A percentile compares a stretch with the other conserved stretches of the same genome.
phyloP scores from a whole-genome alignment of 2,329 filamentous ascomycete species.

The Tolypocladium capitatum region DNA sequence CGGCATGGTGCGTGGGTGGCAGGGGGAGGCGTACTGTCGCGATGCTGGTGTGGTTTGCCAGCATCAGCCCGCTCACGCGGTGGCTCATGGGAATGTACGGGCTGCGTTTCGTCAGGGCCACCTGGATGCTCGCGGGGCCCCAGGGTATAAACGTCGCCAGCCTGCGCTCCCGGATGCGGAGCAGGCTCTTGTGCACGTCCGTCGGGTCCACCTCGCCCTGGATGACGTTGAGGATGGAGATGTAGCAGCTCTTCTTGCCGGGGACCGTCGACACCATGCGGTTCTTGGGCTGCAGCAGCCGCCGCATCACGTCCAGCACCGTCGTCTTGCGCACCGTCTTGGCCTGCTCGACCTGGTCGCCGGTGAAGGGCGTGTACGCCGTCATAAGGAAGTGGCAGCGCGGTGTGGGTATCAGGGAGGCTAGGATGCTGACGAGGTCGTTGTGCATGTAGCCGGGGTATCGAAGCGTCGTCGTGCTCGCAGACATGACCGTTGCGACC shows the following conservation, averaged over 20 bases:
- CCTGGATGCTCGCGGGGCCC: slow-evolving; percentile 95
- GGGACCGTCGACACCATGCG: slow-evolving; percentile 96
- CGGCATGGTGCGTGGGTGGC: not conserved
- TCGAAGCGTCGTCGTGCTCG: slow-evolving; percentile 86
- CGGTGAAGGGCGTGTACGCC: slow-evolving; percentile 94
- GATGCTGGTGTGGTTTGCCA: slow-evolving; percentile 96
- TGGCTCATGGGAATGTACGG: slow-evolving; percentile 92
- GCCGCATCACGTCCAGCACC: slow-evolving; percentile 92
- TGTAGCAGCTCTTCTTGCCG: slow-evolving; percentile 96
- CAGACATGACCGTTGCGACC: slow-evolving; percentile 96
- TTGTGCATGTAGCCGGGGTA: slow-evolving; percentile 99
- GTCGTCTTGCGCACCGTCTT: slow-evolving; percentile 98
- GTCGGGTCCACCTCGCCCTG: slow-evolving; percentile 97
- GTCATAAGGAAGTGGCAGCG: slow-evolving; percentile 98
- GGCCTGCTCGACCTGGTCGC: slow-evolving; percentile 89
- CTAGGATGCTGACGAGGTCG: slow-evolving; percentile 91
- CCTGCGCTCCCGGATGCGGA: slow-evolving; percentile 86
- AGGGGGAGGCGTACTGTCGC: slow-evolving; percentile 51
- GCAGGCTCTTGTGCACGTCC: slow-evolving; percentile 93
- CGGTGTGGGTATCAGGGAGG: slow-evolving; percentile 89
- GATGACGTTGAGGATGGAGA: slow-evolving; percentile 97
- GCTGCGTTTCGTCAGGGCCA: slow-evolving; percentile 89
- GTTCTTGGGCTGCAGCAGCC: slow-evolving; percentile 93
- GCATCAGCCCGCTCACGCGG: slow-evolving; percentile 89
- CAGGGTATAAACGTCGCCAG: slow-evolving; percentile 96